Percentiles rank a stretch among this genome's conserved stretches.
Conservation (phyloP, 1,284 basidiomycete genomes). For the Pseudozyma sp. region DNA sequence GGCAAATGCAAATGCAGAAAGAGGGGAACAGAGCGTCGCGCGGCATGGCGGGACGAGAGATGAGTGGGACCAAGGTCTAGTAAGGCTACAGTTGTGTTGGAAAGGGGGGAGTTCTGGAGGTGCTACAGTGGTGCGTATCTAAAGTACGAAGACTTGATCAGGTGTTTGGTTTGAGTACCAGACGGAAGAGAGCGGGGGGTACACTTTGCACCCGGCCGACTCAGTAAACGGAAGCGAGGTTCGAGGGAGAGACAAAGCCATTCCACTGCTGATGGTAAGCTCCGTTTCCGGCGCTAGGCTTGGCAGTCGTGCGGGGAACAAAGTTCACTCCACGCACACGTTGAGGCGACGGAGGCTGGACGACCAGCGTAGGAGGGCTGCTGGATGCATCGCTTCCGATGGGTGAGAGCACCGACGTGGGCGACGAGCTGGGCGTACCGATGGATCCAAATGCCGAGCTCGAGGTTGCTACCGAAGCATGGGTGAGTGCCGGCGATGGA, state of each 20-base stretch:
- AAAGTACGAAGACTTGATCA: too few relatives aligned
- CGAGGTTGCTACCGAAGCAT: conserved; percentile 4
- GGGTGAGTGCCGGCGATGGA: conserved; percentile 24
- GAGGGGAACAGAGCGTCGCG: too few relatives aligned
- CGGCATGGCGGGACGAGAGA: too few relatives aligned
- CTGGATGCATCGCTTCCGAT: neutral
- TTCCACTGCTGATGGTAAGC: neutral
- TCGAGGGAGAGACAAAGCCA: neutral
- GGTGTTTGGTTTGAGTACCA: too few relatives aligned
- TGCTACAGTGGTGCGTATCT: too few relatives aligned
- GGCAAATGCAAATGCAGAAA: too few relatives aligned
- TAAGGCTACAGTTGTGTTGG: conserved; percentile 12
- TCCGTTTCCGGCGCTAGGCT: too few relatives aligned
- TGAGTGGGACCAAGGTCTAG: neutral
- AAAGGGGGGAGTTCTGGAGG: neutral
- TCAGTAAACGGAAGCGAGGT: conserved; percentile 32
- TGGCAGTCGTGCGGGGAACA: neutral
- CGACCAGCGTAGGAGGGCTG: conserved; percentile 33
- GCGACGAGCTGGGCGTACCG: conserved; percentile 8
- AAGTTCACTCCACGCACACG: conserved; percentile 1
- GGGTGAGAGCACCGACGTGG: neutral
- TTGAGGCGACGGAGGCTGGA: conserved; percentile 41
- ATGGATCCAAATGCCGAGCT: conserved; percentile 2
- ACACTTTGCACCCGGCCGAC: too few relatives aligned
- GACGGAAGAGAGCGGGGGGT: too few relatives aligned